Evolutionary conservation across 768 basidiomycete species (phyloP), one percentile per base, ranked within the genome.

Genomic region (Clitopilus hobsonii): DNA sequence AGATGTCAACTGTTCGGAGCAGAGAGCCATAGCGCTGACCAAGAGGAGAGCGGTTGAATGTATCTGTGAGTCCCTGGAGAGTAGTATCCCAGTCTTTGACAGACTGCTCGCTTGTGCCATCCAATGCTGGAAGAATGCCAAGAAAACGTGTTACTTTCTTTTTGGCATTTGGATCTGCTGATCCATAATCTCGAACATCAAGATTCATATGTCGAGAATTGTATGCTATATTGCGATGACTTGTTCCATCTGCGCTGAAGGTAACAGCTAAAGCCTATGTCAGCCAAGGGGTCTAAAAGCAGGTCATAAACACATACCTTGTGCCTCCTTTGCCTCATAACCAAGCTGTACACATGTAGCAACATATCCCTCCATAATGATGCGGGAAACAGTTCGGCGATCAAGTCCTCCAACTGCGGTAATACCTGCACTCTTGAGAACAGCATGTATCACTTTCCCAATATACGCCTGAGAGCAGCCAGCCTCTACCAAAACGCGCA

Each of bases 41-140:
- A 29, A 65, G 53, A 29, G 65, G 65, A 32, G 61, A 61, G 4
- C 52, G 13, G 52, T 65, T 65, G 32, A 57, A 67, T 18, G 65
- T 16, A 8, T 63, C 53, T 16, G 56, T 25, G 48, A 65, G 60
- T 13, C 45, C 47, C 1, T 56, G 38, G 5, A 66, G 29, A 25
- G 49, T 56, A 5, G 26, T 51, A 22, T 66, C 38, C 57, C 58
- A 65, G 26, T 67, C 61, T 11, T 56, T 56, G 6, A 67, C 50
- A 51, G 62, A 50, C 24, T 66, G 60, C 41, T 59, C 53, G 56
- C 65, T 66, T 2, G 53, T 52, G 8, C 59, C 61, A 61, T 63
- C 63, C 13, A 41, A 18, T 5, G 59, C 56, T 14, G 63, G 56
- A 20, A 56, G 30, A 41, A 66, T 63, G 20, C 66, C 64, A 38